Evolutionary conservation across 164 flowering plant genomes (phyloP).

Genomic region (Dillenia turbinata): DNA sequence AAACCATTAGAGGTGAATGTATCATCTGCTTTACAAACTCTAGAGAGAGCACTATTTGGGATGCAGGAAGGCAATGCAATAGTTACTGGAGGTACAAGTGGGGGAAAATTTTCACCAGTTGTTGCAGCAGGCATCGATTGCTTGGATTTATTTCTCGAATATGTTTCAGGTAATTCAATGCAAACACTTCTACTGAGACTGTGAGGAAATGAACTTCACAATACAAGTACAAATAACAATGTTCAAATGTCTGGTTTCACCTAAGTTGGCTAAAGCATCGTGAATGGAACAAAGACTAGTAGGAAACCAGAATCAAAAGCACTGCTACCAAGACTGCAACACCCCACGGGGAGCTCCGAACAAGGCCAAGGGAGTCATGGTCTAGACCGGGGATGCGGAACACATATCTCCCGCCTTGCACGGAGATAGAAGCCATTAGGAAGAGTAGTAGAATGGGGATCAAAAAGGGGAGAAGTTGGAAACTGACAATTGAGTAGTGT

Average conservation of each 20-base stretch:
- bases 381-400: constrained; percentile 7
- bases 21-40: constrained; percentile 50
- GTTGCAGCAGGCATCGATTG: constrained; percentile 88
- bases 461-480: constrained; percentile 41
- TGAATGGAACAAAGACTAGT: constrained; percentile 53
- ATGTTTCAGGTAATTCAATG: constrained; percentile 51
- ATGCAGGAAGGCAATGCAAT: constrained; percentile 49
- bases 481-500: constrained; percentile 16
- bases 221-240: too few relatives aligned
- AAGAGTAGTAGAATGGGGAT: constrained; percentile 41
- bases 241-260: constrained; percentile 4
- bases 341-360: constrained; percentile 54
- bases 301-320: constrained; percentile 54
- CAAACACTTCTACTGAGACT: background rate
- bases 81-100: constrained; percentile 38
- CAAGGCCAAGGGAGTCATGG: constrained; percentile 10
- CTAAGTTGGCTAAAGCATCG: constrained; percentile 44
- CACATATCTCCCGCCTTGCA: constrained; percentile 8
- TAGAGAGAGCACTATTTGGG: constrained; percentile 87
- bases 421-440: constrained; percentile 18
- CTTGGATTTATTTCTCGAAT: constrained; percentile 80
- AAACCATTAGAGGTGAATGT: constrained; percentile 58
- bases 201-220: background rate
- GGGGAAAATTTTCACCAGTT: constrained; percentile 54
- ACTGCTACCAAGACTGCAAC: constrained; percentile 43